These are phyloP conservation scores for Iris pallida DNA, from an alignment of 116 monocot species.

Conservation along the genomic window DNA sequence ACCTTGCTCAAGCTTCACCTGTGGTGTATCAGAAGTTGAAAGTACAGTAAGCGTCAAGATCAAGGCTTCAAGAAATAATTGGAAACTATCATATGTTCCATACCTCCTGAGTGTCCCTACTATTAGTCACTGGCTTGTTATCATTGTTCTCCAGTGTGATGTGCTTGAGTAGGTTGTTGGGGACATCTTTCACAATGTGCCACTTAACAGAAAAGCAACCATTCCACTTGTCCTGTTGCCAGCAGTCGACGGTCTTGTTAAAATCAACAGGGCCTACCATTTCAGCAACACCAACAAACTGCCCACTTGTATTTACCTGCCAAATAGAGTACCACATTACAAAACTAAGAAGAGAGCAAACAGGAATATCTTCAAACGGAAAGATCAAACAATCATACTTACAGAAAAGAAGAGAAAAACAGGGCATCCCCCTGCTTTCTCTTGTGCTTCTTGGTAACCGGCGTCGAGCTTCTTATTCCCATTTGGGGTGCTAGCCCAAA, in stretches of 20 bases:
- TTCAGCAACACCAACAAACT: constrained; percentile 22
- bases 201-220: constrained; percentile 21
- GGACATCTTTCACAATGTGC: constrained; percentile 24
- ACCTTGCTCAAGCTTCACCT: constrained; percentile 85
- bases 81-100: not conserved
- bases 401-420: constrained; percentile 88
- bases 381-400: constrained; percentile 9
- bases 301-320: constrained; percentile 23
- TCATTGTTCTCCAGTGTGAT: constrained; percentile 18
- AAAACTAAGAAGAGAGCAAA: not conserved
- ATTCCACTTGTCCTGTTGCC: constrained; percentile 30
- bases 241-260: constrained; percentile 16
- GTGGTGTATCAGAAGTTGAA: not conserved
- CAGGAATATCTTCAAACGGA: not conserved
- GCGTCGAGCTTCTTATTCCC: constrained; percentile 97
- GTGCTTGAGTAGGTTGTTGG: constrained; percentile 14
- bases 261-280: constrained; percentile 24
- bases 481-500: constrained; percentile 94
- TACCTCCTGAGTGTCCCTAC: constrained; percentile 26
- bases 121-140: constrained; percentile 22
- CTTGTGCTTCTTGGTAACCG: constrained; percentile 62
- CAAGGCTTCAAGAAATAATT: too few relatives aligned
- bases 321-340: not conserved
- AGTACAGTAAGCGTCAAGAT: too few relatives aligned
- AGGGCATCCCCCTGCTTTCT: constrained; percentile 47